A percentile compares a stretch with the other conserved stretches of the same genome.
Evolutionary conservation across 1,284 basidiomycete genomes (phyloP).

Genomic region (Ustilago esculenta): DNA sequence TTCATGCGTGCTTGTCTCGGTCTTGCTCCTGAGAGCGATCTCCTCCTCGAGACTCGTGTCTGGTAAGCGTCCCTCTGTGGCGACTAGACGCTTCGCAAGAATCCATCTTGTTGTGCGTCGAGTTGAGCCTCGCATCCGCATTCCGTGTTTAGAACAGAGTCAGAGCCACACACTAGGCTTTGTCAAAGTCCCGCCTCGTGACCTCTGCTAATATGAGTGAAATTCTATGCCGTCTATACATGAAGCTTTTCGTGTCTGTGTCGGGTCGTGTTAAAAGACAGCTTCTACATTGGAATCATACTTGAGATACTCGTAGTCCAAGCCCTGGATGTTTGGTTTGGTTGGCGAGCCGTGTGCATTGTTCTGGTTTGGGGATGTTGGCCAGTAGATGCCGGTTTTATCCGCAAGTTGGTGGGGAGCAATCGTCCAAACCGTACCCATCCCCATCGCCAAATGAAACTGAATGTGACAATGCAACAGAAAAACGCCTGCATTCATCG

Average conservation of each 20-base stretch:
- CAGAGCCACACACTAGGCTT: too few relatives aligned
- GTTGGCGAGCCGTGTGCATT: too few relatives aligned
- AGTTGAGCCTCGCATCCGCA: too few relatives aligned
- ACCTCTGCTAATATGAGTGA: too few relatives aligned
- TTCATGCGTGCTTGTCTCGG: conserved; percentile 76
- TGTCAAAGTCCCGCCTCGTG: too few relatives aligned
- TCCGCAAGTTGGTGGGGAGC: conserved; percentile 14
- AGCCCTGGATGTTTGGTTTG: conserved; percentile 9
- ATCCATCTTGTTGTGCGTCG: neutral
- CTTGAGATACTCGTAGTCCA: neutral
- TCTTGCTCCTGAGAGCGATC: conserved; percentile 63
- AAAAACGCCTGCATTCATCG: conserved; percentile 23
- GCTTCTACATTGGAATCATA: neutral
- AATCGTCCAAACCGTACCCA: conserved; percentile 44
- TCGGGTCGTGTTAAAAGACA: neutral
- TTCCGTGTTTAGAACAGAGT: too few relatives aligned
- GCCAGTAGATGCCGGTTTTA: conserved; percentile 6
- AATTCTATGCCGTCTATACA: too few relatives aligned
- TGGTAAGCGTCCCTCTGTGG: too few relatives aligned
- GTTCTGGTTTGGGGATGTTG: neutral
- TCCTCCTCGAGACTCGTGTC: conserved; percentile 62
- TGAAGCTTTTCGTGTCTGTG: too few relatives aligned
- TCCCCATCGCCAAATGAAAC: conserved; percentile 55
- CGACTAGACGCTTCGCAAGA: too few relatives aligned
- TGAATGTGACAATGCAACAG: conserved; percentile 49